Conservation (phyloP, 345 rosid genomes). For the Eucalyptus tenuipes region DNA sequence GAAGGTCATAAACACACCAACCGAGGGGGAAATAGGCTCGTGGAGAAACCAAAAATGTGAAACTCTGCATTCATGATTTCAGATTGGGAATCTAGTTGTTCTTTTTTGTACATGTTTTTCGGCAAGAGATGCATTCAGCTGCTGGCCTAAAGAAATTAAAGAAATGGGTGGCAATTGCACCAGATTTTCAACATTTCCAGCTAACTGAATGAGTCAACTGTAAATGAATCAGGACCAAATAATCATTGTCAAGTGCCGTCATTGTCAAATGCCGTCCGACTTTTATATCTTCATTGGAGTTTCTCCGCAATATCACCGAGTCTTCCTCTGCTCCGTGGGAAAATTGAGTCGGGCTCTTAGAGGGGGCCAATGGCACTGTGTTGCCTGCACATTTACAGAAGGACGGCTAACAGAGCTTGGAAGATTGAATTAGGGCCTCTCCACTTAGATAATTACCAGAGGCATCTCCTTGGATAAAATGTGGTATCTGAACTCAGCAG, state of each 20-base stretch:
- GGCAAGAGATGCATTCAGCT: slow-evolving; percentile 2
- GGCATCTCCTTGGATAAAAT: slow-evolving; percentile 88
- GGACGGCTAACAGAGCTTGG: slow-evolving; percentile 62
- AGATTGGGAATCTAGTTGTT: background rate
- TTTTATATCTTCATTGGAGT: background rate
- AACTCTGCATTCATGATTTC: background rate
- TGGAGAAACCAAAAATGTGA: background rate
- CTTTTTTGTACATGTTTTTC: background rate
- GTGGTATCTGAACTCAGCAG: slow-evolving; percentile 81
- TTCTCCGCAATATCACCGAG: background rate
- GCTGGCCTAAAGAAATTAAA: slow-evolving; percentile 7
- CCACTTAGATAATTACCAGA: slow-evolving; percentile 43
- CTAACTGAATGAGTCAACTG: background rate
- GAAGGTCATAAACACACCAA: too few species aligned
- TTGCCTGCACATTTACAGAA: slow-evolving; percentile 29
- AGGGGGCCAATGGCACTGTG: background rate
- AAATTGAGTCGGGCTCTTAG: background rate
- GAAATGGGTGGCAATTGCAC: slow-evolving; percentile 19
- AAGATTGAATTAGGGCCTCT: slow-evolving; percentile 44
- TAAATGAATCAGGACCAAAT: slow-evolving; percentile 3
- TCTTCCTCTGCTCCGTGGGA: background rate
- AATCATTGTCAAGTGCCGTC: background rate
- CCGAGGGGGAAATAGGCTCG: background rate
- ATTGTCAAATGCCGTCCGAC: background rate
- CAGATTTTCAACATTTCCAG: slow-evolving; percentile 17